Percentiles rank a stretch among this genome's conserved stretches.
Evolutionary conservation across 2,329 filamentous ascomycete genomes (phyloP).

Genomic region (Didymella lethalis): DNA sequence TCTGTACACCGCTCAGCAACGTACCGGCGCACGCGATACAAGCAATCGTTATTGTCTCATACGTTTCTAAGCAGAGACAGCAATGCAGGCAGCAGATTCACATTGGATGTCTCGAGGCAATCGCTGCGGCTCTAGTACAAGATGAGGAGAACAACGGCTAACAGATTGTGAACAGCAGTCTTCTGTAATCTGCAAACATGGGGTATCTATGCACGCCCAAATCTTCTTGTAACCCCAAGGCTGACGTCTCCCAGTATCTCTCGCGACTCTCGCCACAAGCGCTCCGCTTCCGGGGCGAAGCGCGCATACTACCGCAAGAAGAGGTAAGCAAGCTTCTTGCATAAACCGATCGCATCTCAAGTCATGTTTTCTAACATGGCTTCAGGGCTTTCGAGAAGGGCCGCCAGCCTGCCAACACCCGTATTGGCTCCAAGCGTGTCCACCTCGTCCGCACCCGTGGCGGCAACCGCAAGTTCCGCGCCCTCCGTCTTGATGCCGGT

Average conservation of each 20-base stretch:
- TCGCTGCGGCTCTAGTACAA: slow-evolving; percentile 25
- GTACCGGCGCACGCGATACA: slow-evolving; percentile 34
- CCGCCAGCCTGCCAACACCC: slow-evolving; percentile 98
- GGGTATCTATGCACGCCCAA: slow-evolving; percentile 52
- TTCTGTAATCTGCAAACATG: slow-evolving; percentile 61
- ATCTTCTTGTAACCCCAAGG: slow-evolving; percentile 19
- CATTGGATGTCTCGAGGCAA: slow-evolving; percentile 16
- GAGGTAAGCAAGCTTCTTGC: slow-evolving; percentile 57
- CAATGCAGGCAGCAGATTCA: slow-evolving; percentile 12
- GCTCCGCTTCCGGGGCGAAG: slow-evolving; percentile 98
- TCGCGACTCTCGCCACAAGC: slow-evolving; percentile 99
- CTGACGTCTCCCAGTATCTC: slow-evolving; percentile 78
- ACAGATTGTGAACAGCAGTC: slow-evolving; percentile 45
- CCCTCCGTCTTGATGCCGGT: slow-evolving; percentile 95
- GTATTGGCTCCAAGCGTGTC: slow-evolving; percentile 96
- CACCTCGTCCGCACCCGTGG: slow-evolving; percentile 96
- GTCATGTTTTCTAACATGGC: slow-evolving; percentile 64
- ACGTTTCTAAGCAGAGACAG: slow-evolving; percentile 23
- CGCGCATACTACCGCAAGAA: slow-evolving; percentile 66
- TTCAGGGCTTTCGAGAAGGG: slow-evolving; percentile 99
- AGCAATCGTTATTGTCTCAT: slow-evolving; percentile 24
- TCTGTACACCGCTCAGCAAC: slow-evolving; percentile 28
- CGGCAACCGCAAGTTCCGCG: slow-evolving; percentile 99
- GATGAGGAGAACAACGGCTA: slow-evolving; percentile 34
- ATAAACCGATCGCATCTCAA: slow-evolving; percentile 69